phyloP scores from a whole-genome alignment of 129 eudicot species.

The Heracleum sosnowskyi region DNA sequence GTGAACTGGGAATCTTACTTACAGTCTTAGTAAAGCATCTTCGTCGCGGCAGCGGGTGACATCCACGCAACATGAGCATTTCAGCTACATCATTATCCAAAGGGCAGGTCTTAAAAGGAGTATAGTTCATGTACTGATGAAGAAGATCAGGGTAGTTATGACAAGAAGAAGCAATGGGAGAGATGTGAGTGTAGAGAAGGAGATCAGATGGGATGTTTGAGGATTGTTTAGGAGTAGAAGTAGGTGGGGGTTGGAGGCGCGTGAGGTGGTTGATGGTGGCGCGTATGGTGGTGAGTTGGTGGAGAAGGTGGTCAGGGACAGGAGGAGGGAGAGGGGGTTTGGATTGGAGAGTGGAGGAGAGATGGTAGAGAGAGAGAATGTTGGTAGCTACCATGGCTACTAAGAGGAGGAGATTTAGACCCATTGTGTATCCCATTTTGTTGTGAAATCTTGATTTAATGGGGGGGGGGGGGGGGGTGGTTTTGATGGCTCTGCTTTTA shows the following conservation, averaged over 20 bases:
- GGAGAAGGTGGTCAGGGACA: constrained; percentile 71
- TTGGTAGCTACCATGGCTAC: constrained; percentile 95
- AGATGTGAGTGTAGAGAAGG: constrained; percentile 58
- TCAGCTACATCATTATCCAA: constrained; percentile 43
- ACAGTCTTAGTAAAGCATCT: constrained; percentile 69
- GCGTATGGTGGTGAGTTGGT: constrained; percentile 88
- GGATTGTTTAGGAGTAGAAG: constrained; percentile 16
- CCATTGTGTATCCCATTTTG: constrained; percentile 77
- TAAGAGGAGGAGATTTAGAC: constrained; percentile 57
- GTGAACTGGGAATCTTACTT: constrained; percentile 24
- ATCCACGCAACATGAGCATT: constrained; percentile 70
- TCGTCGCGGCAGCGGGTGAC: constrained; percentile 90
- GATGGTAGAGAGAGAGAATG: constrained; percentile 91
- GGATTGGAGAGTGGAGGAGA: constrained; percentile 71
- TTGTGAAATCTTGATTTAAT: background rate
- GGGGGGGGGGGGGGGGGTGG: background rate
- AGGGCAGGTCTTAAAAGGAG: constrained; percentile 61
- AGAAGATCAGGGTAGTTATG: constrained; percentile 80
- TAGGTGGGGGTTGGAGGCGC: constrained; percentile 55
- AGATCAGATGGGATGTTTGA: constrained; percentile 68
- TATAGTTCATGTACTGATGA: constrained; percentile 81
- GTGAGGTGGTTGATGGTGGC: constrained; percentile 99
- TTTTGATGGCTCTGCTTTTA: background rate
- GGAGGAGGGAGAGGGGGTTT: constrained; percentile 32
- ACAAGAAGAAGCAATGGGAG: constrained; percentile 84